Conservation (phyloP, 2,329 filamentous ascomycete genomes). For the Colletotrichum musae region DNA sequence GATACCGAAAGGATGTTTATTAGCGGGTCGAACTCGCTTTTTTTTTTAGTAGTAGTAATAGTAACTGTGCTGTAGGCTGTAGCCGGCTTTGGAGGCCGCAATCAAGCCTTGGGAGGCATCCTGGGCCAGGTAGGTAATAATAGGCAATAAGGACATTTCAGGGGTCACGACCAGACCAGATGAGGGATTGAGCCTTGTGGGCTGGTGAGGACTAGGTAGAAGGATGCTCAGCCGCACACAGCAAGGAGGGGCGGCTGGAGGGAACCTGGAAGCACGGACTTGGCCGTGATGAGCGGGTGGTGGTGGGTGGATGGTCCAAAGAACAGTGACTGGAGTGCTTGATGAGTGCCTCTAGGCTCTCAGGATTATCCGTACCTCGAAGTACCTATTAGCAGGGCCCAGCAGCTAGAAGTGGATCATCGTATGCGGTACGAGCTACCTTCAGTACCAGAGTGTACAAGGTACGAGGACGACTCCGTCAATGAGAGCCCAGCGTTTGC, state of each 20-base stretch:
- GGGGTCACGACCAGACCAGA: conserved; percentile 17
- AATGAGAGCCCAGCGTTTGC: too few relatives aligned
- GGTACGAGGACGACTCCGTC: too few relatives aligned
- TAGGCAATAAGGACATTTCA: conserved; percentile 12
- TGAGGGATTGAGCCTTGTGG: conserved; percentile 39
- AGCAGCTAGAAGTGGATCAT: conserved; percentile 6
- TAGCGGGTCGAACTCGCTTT: neutral
- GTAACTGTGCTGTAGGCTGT: neutral
- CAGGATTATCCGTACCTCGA: too few relatives aligned
- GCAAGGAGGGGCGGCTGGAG: conserved; percentile 36
- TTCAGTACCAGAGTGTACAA: too few relatives aligned
- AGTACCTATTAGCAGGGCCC: neutral
- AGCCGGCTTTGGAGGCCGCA: conserved; percentile 8
- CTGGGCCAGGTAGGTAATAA: conserved; percentile 1
- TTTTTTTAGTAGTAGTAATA: neutral
- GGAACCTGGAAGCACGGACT: conserved; percentile 32
- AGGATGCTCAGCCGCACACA: conserved; percentile 41
- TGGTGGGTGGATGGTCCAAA: neutral
- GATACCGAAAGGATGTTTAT: too few relatives aligned
- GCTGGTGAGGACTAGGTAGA: conserved; percentile 28
- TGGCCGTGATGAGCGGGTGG: conserved; percentile 32
- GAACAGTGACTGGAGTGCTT: neutral
- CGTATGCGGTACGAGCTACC: neutral
- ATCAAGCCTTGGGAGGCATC: neutral
- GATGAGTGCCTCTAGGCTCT: conserved; percentile 4